phyloP scores from a whole-genome alignment of 352 stramenopile genomes.

The Pythium biforme region DNA sequence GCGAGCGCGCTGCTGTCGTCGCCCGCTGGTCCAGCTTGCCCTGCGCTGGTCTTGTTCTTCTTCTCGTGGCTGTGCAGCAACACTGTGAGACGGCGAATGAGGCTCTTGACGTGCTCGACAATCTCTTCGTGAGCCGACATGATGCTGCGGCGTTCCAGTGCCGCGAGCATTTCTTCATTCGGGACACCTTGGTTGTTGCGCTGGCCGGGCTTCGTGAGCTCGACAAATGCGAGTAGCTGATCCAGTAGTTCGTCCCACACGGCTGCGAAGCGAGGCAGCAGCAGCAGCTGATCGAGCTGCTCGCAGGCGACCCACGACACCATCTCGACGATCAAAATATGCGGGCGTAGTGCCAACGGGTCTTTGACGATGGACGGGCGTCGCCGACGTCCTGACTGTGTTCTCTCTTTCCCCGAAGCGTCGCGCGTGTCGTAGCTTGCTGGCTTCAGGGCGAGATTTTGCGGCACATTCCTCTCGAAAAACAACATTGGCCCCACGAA shows the following conservation, averaged over 20 bases:
- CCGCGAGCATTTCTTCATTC: slow-evolving; percentile 38
- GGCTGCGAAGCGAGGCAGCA: slow-evolving; percentile 36
- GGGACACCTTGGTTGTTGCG: slow-evolving; percentile 14
- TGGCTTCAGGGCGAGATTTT: not conserved
- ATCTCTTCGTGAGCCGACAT: slow-evolving; percentile 73
- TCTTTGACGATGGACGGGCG: slow-evolving; percentile 62
- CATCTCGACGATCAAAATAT: slow-evolving; percentile 60
- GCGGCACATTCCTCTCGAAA: slow-evolving; percentile 50
- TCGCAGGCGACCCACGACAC: slow-evolving; percentile 63
- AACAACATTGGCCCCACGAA: slow-evolving; percentile 39
- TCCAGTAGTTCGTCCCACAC: slow-evolving; percentile 61
- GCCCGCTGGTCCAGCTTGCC: not conserved
- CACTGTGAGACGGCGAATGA: slow-evolving; percentile 50
- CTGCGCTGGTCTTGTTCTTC: slow-evolving; percentile 4
- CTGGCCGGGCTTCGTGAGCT: slow-evolving; percentile 43
- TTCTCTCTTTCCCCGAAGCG: slow-evolving; percentile 1
- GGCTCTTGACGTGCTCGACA: slow-evolving; percentile 60
- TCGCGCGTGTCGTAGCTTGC: not conserved
- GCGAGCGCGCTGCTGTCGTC: slow-evolving; percentile 6
- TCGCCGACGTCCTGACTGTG: slow-evolving; percentile 25
- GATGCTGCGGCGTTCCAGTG: slow-evolving; percentile 63
- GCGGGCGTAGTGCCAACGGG: slow-evolving; percentile 48
- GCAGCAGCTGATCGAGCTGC: slow-evolving; percentile 47
- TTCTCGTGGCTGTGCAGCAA: slow-evolving; percentile 33
- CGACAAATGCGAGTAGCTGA: slow-evolving; percentile 52